These are phyloP conservation scores for Dictyostelium discoideum DNA, from an alignment of 78 protist genomes.

Conservation along the genomic window dicty_2.7 NC_007090.3:4921001-4921500, in stretches of 20 bases:
- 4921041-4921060: not conserved
- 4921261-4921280: not conserved
- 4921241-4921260: not conserved
- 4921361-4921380: not conserved
- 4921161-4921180: not conserved
- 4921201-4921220: not conserved
- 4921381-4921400: not conserved
- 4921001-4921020: not conserved
- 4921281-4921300: not conserved
- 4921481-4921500: not conserved
- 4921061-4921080: not conserved
- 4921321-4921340: not conserved
- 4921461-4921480: not conserved
- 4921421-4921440: not conserved
- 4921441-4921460: not conserved
- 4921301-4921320: not conserved
- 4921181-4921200: not conserved
- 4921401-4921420: not conserved
- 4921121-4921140: not conserved
- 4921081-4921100: slow-evolving; percentile 10
- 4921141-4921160: not conserved
- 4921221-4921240: not conserved
- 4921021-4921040: not conserved
- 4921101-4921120: not conserved
- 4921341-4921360: not conserved